phyloP scores from a whole-genome alignment of 2,329 filamentous ascomycete genomes.

The Pseudodiploospora longispora region DNA sequence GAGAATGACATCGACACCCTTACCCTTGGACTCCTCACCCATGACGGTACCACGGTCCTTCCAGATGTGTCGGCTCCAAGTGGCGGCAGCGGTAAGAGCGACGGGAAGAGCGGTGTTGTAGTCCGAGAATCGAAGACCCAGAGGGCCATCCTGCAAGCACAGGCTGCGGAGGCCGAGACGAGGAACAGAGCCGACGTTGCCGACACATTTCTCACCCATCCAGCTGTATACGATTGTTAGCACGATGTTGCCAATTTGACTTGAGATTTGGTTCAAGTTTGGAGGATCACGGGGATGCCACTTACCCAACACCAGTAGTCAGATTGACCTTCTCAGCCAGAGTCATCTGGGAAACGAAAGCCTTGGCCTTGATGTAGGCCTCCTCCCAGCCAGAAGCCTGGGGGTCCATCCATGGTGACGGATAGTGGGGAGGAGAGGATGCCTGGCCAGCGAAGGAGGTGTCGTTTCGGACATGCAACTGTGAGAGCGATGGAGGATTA shows the following conservation, averaged over 20 bases:
- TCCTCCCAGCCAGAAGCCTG: constrained; percentile 63
- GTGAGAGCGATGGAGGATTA: constrained; percentile 14
- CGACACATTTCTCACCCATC: constrained; percentile 63
- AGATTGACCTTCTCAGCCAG: constrained; percentile 88
- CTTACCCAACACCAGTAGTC: constrained; percentile 80
- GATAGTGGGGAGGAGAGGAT: constrained; percentile 58
- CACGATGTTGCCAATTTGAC: too few species aligned
- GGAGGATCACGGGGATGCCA: too few species aligned
- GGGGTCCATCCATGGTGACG: constrained; percentile 79
- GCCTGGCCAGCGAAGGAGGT: constrained; percentile 18
- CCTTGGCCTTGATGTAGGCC: constrained; percentile 67
- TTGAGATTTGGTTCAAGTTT: neutral
- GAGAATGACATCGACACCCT: constrained; percentile 69
- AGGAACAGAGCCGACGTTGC: constrained; percentile 63
- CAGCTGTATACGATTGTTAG: constrained; percentile 20
- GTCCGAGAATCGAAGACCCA: constrained; percentile 70
- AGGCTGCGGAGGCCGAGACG: constrained; percentile 61
- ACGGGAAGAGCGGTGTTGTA: constrained; percentile 76
- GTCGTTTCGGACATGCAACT: constrained; percentile 12
- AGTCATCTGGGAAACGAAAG: constrained; percentile 76
- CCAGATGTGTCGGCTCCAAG: constrained; percentile 68
- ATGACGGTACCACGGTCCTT: constrained; percentile 39
- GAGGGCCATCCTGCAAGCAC: constrained; percentile 81
- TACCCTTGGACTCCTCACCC: constrained; percentile 58
- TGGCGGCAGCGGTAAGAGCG: constrained; percentile 72